A percentile compares a stretch with the other conserved stretches of the same genome.
Evolutionary conservation across 192 early-diverging fungal species (phyloP).

Genomic region (Umbelopsis ramanniana): DNA sequence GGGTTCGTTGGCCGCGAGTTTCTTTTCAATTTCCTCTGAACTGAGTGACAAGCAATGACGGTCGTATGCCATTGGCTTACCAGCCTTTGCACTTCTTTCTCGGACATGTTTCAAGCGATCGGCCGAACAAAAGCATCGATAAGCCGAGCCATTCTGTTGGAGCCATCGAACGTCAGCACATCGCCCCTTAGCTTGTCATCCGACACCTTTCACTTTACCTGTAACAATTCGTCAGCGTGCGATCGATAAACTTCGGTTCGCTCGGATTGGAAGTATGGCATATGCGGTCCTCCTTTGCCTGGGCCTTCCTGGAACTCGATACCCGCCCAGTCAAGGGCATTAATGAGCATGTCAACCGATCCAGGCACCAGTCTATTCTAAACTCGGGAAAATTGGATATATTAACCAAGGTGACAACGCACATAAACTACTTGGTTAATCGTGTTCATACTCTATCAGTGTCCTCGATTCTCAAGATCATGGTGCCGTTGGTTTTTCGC

Average conservation of each 20-base stretch:
- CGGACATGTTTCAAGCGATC: constrained; percentile 69
- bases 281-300: constrained; percentile 51
- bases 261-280: constrained; percentile 81
- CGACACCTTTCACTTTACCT: constrained; percentile 35
- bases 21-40: constrained; percentile 64
- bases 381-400: neutral
- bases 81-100: constrained; percentile 54
- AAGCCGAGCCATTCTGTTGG: constrained; percentile 67
- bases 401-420: neutral
- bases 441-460: constrained; percentile 70
- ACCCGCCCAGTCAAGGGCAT: constrained; percentile 75
- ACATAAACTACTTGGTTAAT: neutral
- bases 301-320: constrained; percentile 82
- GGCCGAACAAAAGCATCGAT: constrained; percentile 87
- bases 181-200: neutral
- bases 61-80: constrained; percentile 74
- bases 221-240: constrained; percentile 68
- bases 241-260: constrained; percentile 71
- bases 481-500: constrained; percentile 69
- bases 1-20: constrained; percentile 57
- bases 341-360: constrained; percentile 69
- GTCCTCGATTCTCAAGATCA: constrained; percentile 93
- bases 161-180: neutral
- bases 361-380: constrained; percentile 75
- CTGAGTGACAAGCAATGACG: constrained; percentile 75